Conservation (phyloP, 2,329 filamentous ascomycete genomes). For the Aspergillus pseudoviridinutans region DNA sequence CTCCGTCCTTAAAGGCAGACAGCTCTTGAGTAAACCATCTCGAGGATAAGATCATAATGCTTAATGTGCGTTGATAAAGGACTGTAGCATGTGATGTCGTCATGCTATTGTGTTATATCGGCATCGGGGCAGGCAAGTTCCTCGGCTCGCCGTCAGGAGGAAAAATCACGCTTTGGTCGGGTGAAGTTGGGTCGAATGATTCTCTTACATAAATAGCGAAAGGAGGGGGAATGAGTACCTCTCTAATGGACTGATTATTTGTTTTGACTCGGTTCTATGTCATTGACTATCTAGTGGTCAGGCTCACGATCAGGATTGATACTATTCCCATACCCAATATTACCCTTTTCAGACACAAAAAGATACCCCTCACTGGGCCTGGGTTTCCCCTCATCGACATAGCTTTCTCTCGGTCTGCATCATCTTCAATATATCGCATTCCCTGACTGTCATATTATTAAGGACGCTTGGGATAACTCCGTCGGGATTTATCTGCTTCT, state of each 20-base stretch:
- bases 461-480: background rate
- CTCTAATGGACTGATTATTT: background rate
- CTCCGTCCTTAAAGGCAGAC: background rate
- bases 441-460: background rate
- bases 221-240: background rate
- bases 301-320: no score
- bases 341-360: background rate
- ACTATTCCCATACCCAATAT: background rate
- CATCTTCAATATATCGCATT: background rate
- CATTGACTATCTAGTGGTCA: background rate
- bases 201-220: background rate
- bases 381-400: background rate
- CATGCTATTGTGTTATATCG: background rate
- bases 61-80: background rate
- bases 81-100: background rate
- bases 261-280: background rate
- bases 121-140: background rate
- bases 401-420: background rate
- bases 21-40: background rate
- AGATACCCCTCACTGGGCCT: background rate
- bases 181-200: background rate
- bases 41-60: background rate
- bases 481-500: background rate
- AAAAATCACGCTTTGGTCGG: background rate
- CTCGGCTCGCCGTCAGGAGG: background rate